phyloP scores from a whole-genome alignment of 164 flowering plant genomes.

The Liquidambar formosana region DNA sequence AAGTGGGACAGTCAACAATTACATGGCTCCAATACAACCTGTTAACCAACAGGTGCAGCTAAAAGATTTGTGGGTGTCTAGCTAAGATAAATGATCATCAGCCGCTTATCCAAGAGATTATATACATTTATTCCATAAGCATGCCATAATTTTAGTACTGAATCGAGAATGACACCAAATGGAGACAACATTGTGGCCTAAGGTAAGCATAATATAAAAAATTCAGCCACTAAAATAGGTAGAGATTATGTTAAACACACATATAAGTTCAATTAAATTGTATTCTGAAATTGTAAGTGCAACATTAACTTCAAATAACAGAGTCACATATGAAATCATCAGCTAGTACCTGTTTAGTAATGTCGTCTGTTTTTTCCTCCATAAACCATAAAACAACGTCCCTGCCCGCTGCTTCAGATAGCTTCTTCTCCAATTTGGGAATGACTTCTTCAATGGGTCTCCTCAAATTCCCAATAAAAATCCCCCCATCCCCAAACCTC shows the following conservation, averaged over 20 bases:
- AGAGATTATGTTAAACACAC: too few species aligned
- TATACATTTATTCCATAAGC: too few species aligned
- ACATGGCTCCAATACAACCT: background rate
- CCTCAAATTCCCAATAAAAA: slow-evolving; percentile 89
- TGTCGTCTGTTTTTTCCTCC: slow-evolving; percentile 82
- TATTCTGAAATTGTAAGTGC: background rate
- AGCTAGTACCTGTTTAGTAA: slow-evolving; percentile 71
- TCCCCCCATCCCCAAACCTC: slow-evolving; percentile 96
- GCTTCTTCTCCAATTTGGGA: slow-evolving; percentile 82
- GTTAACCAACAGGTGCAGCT: background rate
- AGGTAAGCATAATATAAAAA: background rate
- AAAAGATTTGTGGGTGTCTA: too few species aligned
- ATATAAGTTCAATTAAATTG: background rate
- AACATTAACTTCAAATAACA: background rate
- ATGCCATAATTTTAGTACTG: background rate
- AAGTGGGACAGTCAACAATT: background rate
- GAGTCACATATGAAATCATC: background rate
- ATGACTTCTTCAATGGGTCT: slow-evolving; percentile 82
- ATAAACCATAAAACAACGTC: slow-evolving; percentile 91
- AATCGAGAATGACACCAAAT: background rate
- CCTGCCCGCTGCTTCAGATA: slow-evolving; percentile 81
- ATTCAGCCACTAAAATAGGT: background rate
- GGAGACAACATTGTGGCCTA: background rate
- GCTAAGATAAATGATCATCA: too few species aligned
- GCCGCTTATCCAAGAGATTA: too few species aligned